A percentile compares a stretch with the other conserved stretches of the same genome.
phyloP scores from a whole-genome alignment of 163 green algal species.

The Picocystis sp. region DNA sequence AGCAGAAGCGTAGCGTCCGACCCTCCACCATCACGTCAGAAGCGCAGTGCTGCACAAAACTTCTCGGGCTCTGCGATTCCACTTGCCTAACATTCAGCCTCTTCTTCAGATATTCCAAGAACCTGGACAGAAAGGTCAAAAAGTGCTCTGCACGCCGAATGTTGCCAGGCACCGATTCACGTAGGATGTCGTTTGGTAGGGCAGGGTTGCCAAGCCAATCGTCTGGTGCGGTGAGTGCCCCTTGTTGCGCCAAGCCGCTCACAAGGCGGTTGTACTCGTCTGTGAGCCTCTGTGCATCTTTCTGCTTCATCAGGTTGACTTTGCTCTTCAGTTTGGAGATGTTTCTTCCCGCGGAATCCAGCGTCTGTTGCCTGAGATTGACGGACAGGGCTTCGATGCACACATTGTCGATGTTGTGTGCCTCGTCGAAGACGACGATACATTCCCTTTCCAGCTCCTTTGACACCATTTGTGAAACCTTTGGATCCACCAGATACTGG shows the following conservation, averaged over 20 bases:
- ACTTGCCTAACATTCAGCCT: slow-evolving; percentile 44
- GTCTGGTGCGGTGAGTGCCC: slow-evolving; percentile 22
- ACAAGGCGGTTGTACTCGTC: slow-evolving; percentile 83
- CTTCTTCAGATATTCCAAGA: slow-evolving; percentile 65
- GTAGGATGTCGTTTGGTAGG: slow-evolving; percentile 65
- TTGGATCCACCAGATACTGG: slow-evolving; percentile 95
- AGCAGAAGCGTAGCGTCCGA: slow-evolving; percentile 85
- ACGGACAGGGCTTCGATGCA: slow-evolving; percentile 93
- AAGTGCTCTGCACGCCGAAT: slow-evolving; percentile 95
- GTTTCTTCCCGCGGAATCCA: slow-evolving; percentile 69
- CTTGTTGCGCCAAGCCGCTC: slow-evolving; percentile 33
- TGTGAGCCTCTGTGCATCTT: slow-evolving; percentile 55
- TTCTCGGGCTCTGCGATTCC: slow-evolving; percentile 46
- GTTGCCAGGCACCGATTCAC: slow-evolving; percentile 84
- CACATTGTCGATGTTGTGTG: slow-evolving; percentile 99
- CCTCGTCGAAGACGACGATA: slow-evolving; percentile 98
- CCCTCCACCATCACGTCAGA: slow-evolving; percentile 47
- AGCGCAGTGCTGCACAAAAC: slow-evolving; percentile 58
- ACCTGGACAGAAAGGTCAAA: slow-evolving; percentile 80
- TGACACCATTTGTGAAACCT: slow-evolving; percentile 78
- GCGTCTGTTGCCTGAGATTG: slow-evolving; percentile 81
- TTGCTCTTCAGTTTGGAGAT: slow-evolving; percentile 42
- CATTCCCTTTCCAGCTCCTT: slow-evolving; percentile 83
- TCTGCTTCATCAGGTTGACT: slow-evolving; percentile 33
- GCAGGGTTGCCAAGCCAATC: slow-evolving; percentile 75